Evolutionary conservation across 345 rosid species (phyloP).

Genomic region (Pistacia atlantica): DNA sequence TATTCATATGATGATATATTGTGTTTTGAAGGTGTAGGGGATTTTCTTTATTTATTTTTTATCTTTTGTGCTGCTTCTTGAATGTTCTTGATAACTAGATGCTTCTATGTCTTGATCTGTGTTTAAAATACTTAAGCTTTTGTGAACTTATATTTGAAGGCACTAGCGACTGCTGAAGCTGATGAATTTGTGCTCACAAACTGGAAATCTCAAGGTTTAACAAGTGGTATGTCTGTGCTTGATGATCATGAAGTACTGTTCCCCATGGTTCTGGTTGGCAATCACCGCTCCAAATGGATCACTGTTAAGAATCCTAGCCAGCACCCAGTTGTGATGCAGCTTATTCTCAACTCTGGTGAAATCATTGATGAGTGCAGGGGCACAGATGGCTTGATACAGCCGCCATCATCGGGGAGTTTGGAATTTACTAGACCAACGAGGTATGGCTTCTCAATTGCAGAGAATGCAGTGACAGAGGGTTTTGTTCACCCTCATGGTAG

Average conservation of each 20-base stretch:
- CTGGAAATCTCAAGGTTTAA: conserved; percentile 67
- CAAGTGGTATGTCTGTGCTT: conserved; percentile 52
- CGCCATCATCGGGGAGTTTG: conserved; percentile 28
- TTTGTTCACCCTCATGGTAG: conserved; percentile 52
- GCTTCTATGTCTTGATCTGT: background rate
- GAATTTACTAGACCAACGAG: conserved; percentile 24
- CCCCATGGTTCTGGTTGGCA: conserved; percentile 52
- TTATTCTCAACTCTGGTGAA: conserved; percentile 63
- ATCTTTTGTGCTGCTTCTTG: background rate
- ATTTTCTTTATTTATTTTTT: background rate
- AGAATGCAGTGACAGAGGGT: conserved; percentile 51
- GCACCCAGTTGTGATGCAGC: conserved; percentile 71
- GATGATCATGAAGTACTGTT: conserved; percentile 53
- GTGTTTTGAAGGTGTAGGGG: too few species aligned
- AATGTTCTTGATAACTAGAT: background rate
- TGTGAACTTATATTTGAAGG: conserved; percentile 37
- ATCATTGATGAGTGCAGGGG: conserved; percentile 56
- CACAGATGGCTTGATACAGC: conserved; percentile 34
- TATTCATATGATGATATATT: too few species aligned
- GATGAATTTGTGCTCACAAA: conserved; percentile 55
- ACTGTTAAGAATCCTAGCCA: conserved; percentile 68
- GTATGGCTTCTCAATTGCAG: conserved; percentile 59
- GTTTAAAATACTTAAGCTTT: conserved; percentile 14
- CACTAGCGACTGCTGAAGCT: conserved; percentile 33
- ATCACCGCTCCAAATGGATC: conserved; percentile 54